phyloP scores from a whole-genome alignment of 768 basidiomycete species.

The Suillus hirtellus region DNA sequence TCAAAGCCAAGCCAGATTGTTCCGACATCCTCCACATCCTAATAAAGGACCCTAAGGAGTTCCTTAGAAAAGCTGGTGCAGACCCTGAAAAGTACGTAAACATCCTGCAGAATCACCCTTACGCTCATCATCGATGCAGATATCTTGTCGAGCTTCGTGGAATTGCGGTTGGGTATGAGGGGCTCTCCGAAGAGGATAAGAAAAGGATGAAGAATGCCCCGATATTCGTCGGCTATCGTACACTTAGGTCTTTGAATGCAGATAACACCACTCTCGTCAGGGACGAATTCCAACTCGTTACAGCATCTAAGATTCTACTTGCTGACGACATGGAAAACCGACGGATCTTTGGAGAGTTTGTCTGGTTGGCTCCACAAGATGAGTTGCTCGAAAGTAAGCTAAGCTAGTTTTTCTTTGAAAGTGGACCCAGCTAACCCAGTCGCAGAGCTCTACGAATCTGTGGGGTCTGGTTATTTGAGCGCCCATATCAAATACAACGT shows the following conservation, averaged over 20 bases:
- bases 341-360: slow-evolving; percentile 67
- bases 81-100: slow-evolving; percentile 54
- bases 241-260: slow-evolving; percentile 29
- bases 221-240: slow-evolving; percentile 68
- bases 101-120: background rate
- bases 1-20: slow-evolving; percentile 79
- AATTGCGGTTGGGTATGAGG: slow-evolving; percentile 65
- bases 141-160: slow-evolving; percentile 82
- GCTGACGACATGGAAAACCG: slow-evolving; percentile 80
- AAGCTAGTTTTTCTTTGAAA: background rate
- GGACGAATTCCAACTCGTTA: slow-evolving; percentile 62
- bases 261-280: slow-evolving; percentile 28
- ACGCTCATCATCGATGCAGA: slow-evolving; percentile 37
- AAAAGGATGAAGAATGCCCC: slow-evolving; percentile 62
- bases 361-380: slow-evolving; percentile 81
- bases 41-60: slow-evolving; percentile 60
- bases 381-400: slow-evolving; percentile 76
- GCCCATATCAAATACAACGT: slow-evolving; percentile 73
- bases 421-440: background rate
- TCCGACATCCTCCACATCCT: slow-evolving; percentile 72
- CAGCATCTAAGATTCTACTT: slow-evolving; percentile 66
- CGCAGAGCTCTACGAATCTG: slow-evolving; percentile 64
- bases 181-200: slow-evolving; percentile 41
- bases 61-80: slow-evolving; percentile 62
- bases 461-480: slow-evolving; percentile 74